Evolutionary conservation across 169 alveolate species (phyloP).

Genomic region (Plasmodium berghei): DNA sequence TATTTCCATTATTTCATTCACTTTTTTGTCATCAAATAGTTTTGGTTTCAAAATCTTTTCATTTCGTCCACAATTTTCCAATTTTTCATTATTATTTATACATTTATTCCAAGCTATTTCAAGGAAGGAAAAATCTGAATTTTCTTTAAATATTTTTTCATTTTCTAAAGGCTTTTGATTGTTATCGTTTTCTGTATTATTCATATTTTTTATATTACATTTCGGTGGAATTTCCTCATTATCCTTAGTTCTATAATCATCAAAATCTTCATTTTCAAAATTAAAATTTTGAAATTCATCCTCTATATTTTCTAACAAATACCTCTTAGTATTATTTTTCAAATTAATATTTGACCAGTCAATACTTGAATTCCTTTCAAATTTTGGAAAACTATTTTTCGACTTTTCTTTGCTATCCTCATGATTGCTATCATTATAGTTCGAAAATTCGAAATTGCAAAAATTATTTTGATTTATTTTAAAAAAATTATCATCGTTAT

Average conservation of each 20-base stretch:
- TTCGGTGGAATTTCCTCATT: too few relatives aligned
- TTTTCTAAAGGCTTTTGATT: too few relatives aligned
- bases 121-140: too few relatives aligned
- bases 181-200: too few relatives aligned
- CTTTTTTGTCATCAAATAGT: background rate
- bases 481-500: slow-evolving; percentile 32
- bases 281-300: background rate
- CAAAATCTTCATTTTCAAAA: slow-evolving; percentile 3
- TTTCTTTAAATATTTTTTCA: too few relatives aligned
- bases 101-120: too few relatives aligned
- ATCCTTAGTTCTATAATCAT: background rate
- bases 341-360: background rate
- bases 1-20: background rate
- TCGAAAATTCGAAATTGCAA: slow-evolving; percentile 27
- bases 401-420: background rate
- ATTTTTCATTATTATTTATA: too few relatives aligned
- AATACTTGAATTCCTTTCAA: background rate
- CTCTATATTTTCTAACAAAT: background rate
- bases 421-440: slow-evolving; percentile 10
- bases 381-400: background rate
- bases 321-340: slow-evolving; percentile 2
- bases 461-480: slow-evolving; percentile 60
- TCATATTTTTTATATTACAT: too few relatives aligned
- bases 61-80: too few relatives aligned
- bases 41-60: too few relatives aligned